These are phyloP conservation scores for Nigrospora sphaerica DNA, from an alignment of 2,329 filamentous ascomycete species.

Conservation along the genomic window DNA sequence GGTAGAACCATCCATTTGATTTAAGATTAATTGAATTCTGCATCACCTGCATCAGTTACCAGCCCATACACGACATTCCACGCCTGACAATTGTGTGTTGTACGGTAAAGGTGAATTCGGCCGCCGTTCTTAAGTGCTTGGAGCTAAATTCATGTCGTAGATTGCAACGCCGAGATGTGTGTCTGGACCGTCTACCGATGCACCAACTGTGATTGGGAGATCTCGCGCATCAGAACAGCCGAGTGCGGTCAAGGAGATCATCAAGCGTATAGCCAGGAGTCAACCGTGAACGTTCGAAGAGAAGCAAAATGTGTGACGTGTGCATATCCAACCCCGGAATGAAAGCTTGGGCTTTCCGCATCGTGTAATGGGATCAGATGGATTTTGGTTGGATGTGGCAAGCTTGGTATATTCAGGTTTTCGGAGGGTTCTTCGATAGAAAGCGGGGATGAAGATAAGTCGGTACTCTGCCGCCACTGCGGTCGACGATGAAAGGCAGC, in stretches of 20 bases:
- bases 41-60: too few species aligned
- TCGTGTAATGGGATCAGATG: neutral
- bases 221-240: neutral
- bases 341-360: neutral
- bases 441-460: neutral
- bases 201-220: neutral
- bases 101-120: too few species aligned
- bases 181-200: neutral
- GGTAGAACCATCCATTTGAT: too few species aligned
- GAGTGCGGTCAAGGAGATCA: neutral
- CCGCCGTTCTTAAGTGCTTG: too few species aligned
- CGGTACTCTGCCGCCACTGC: neutral
- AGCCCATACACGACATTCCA: too few species aligned
- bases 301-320: neutral
- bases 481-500: neutral
- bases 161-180: too few species aligned
- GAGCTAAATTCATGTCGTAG: too few species aligned
- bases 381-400: neutral
- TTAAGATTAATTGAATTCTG: too few species aligned
- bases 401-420: neutral
- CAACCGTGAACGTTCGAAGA: neutral
- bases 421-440: neutral
- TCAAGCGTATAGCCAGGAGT: neutral
- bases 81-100: too few species aligned
- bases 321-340: neutral